phyloP scores from a whole-genome alignment of 2,329 filamentous ascomycete genomes.

The Zopfia rhizophila region DNA sequence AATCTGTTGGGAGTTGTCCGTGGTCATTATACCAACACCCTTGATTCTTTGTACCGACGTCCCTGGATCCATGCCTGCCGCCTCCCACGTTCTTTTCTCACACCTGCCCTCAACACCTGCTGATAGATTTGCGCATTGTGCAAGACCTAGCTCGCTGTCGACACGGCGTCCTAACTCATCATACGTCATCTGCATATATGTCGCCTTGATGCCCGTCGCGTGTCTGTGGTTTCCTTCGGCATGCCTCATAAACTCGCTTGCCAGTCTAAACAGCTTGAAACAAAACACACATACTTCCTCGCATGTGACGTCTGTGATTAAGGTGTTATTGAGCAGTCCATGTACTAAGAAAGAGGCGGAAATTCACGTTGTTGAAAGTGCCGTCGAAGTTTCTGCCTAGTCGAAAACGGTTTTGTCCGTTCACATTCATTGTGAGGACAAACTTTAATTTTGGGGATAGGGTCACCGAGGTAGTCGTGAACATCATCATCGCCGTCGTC shows the following conservation, averaged over 20 bases:
- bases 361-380: too few relatives aligned
- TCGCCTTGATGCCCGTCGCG: not conserved
- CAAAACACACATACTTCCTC: constrained; percentile 8
- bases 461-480: too few relatives aligned
- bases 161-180: not conserved
- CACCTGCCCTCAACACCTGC: not conserved
- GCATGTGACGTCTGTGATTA: constrained; percentile 4
- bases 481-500: too few relatives aligned
- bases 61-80: not conserved
- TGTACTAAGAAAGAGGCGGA: constrained; percentile 5
- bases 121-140: constrained; percentile 2
- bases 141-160: constrained; percentile 1
- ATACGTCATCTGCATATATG: too few relatives aligned
- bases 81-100: constrained; percentile 1
- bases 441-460: too few relatives aligned
- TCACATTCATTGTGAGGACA: too few relatives aligned
- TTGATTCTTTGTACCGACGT: not conserved
- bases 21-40: not conserved
- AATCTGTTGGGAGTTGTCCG: not conserved
- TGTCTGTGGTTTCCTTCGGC: not conserved
- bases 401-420: too few relatives aligned
- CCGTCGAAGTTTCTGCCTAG: too few relatives aligned
- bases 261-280: constrained; percentile 2
- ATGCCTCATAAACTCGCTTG: constrained; percentile 5
- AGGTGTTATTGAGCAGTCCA: constrained; percentile 3